A percentile compares a stretch with the other conserved stretches of the same genome.
Conservation (phyloP, 129 eudicot species). For the Kitagawia praeruptora region DNA sequence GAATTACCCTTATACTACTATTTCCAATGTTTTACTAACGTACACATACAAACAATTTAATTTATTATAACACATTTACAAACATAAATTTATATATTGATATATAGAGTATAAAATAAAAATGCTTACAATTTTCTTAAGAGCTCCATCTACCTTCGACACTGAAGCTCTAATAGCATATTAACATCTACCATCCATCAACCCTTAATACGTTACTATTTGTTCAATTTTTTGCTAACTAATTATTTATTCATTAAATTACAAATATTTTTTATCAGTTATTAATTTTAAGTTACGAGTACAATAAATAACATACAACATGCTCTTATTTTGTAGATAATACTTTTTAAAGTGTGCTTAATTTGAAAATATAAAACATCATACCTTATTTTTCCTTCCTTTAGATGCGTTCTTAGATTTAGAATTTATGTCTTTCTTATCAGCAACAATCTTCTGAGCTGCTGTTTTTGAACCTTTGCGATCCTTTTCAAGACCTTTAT, state of each 20-base stretch:
- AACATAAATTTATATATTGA: too few species aligned
- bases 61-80: too few species aligned
- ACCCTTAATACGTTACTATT: not conserved
- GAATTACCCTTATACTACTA: too few species aligned
- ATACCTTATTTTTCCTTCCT: conserved; percentile 79
- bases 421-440: conserved; percentile 32
- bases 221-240: not conserved
- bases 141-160: not conserved
- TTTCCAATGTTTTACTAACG: too few species aligned
- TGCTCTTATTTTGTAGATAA: not conserved
- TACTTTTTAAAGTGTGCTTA: not conserved
- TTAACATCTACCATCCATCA: not conserved
- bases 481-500: conserved; percentile 17
- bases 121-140: too few species aligned
- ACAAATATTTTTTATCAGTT: too few species aligned
- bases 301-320: not conserved
- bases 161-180: not conserved
- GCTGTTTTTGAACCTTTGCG: conserved; percentile 36
- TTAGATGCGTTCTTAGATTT: conserved; percentile 39
- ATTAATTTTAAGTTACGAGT: not conserved
- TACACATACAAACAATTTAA: too few species aligned
- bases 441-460: conserved; percentile 29
- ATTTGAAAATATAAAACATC: not conserved
- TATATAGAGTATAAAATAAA: too few species aligned
- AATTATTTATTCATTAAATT: not conserved